Evolutionary conservation across 2,329 filamentous ascomycete genomes (phyloP).

Genomic region (Aureobasidium sp.): DNA sequence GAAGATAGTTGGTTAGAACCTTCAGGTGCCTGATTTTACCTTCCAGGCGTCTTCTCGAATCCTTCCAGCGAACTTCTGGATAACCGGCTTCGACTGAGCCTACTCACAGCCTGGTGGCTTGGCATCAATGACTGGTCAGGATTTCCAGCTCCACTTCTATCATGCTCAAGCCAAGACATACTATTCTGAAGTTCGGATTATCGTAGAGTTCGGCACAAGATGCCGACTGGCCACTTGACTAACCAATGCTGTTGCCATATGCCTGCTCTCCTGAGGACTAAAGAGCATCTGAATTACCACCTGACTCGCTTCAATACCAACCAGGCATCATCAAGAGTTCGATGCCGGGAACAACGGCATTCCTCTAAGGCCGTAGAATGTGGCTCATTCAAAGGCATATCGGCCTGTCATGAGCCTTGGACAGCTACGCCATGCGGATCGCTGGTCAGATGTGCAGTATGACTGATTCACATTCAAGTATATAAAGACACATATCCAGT

Average conservation of each 20-base stretch:
- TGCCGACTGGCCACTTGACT: neutral
- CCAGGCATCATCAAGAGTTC: neutral
- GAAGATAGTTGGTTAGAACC: neutral
- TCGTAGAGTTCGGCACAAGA: neutral
- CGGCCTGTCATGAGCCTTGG: neutral
- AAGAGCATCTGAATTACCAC: neutral
- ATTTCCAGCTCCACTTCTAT: neutral
- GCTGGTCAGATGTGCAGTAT: neutral
- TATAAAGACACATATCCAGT: neutral
- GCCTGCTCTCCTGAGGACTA: neutral
- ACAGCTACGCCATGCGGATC: neutral
- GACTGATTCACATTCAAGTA: neutral
- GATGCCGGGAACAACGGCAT: neutral
- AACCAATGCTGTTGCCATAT: neutral
- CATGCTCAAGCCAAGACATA: neutral
- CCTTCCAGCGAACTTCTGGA: neutral
- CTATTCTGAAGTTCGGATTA: neutral
- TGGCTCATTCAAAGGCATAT: neutral
- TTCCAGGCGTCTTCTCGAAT: conserved; percentile 3
- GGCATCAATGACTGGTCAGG: neutral
- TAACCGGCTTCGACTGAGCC: neutral
- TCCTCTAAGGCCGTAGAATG: neutral
- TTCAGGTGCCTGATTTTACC: conserved; percentile 6
- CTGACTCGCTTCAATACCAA: neutral
- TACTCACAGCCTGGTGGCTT: conserved; percentile 8